Evolutionary conservation across 169 alveolate species (phyloP).

Genomic region (Eimeria tenella): DNA sequence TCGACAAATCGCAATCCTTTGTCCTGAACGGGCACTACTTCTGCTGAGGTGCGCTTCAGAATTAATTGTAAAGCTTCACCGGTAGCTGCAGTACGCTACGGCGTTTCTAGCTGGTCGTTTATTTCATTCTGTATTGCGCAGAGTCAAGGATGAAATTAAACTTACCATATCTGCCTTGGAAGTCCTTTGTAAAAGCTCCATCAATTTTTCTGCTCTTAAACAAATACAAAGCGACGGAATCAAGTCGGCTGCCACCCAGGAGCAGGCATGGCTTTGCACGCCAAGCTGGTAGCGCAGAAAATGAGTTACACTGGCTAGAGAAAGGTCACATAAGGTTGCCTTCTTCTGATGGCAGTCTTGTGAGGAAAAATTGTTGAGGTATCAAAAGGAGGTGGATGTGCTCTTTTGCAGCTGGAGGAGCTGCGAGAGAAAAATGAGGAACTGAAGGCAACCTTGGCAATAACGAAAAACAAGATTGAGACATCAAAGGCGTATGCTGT

Average conservation of each 20-base stretch:
- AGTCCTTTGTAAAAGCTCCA: slow-evolving; percentile 57
- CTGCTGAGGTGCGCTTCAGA: slow-evolving; percentile 30
- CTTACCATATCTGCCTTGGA: slow-evolving; percentile 74
- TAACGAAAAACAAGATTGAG: slow-evolving; percentile 16
- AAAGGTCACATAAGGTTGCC: not conserved
- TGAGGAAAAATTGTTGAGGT: not conserved
- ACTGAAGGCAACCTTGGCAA: slow-evolving; percentile 46
- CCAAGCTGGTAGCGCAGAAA: too few species aligned
- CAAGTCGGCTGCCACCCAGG: not conserved
- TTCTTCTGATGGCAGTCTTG: not conserved
- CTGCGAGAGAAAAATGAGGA: slow-evolving; percentile 40
- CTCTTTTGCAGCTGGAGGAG: not conserved
- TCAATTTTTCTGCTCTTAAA: slow-evolving; percentile 70
- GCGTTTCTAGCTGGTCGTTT: too few species aligned
- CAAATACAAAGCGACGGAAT: slow-evolving; percentile 70
- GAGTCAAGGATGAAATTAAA: slow-evolving; percentile 74
- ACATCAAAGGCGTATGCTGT: slow-evolving; percentile 41
- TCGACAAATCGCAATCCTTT: slow-evolving; percentile 56
- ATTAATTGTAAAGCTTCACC: too few species aligned
- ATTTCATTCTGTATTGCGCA: not conserved
- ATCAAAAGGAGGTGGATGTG: not conserved
- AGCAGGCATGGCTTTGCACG: not conserved
- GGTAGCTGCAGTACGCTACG: too few species aligned
- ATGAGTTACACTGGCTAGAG: not conserved
- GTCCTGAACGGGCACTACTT: slow-evolving; percentile 62